Base-by-base conservation (phyloP, 345 rosid species). In the Melaleuca alternifolia region DNA sequence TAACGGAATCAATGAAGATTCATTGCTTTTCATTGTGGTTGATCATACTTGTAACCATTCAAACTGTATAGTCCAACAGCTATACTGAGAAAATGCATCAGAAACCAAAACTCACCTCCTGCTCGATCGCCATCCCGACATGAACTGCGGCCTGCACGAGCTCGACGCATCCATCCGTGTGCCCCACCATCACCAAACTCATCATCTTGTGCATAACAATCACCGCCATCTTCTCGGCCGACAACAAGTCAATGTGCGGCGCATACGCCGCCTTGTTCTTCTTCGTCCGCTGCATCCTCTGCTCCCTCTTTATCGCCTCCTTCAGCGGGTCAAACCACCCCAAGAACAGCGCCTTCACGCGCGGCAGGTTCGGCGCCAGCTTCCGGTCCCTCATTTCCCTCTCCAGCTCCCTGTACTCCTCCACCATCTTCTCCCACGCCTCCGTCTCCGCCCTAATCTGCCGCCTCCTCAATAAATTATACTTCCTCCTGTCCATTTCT, bases 171-270 rank as follows among this genome's bases (percentile, higher is more conserved):
- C 97, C 95, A 86, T 92, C 93, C 82, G 91, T 93, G 75, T 91
- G 92, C 4, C 91, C 95, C 6, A 92, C 91, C 98, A 94, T 95
- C 85, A 95, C 85, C 91, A 97, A 87, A 50, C 91, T 95, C 97
- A 97, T 94, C 96, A 96, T 94, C 93, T 96, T 97, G 85, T 97
- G 98, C 99, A 97, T 97, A 76, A 95, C 95, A 88, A 97, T 95
- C 61, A 97, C 91, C 3, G 98, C 99, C 97, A 97, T 95, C 89
- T 96, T 97, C 89, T 97, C 99, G 10, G 97, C 93, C 5, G 99
- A 95, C 83, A 97, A 87, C 86, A 93, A 91, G 26, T 94, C 97
- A 33, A 97, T 93, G 56, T 96, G 93, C 21, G 96, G 98, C 0
- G 98, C 96, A 88, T 94, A 96, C 6, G 98, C 97, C 1, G 96